Conservation (phyloP, 495 filamentous ascomycete genomes). For the Tuber aestivum region DNA sequence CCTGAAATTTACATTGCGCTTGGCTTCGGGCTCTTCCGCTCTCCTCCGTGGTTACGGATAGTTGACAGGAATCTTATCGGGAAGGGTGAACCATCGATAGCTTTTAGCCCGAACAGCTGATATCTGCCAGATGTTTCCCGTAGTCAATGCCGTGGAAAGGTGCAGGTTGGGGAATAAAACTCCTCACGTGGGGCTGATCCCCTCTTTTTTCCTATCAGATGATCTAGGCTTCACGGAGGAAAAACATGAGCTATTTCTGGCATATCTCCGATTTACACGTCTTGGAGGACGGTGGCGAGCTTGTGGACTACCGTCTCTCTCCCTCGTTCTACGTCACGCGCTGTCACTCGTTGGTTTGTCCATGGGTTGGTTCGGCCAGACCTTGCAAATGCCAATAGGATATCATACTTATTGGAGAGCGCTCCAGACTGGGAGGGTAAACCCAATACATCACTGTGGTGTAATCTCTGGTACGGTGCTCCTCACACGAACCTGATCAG, state of each 20-base stretch:
- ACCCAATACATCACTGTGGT: not conserved
- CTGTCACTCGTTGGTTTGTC: not conserved
- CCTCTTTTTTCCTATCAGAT: not conserved
- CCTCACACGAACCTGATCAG: not conserved
- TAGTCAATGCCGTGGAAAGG: slow-evolving; percentile 3
- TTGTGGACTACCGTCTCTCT: not conserved
- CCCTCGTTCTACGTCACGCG: not conserved
- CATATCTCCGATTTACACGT: not conserved
- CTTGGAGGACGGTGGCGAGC: not conserved
- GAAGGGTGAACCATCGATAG: not conserved
- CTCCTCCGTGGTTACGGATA: not conserved
- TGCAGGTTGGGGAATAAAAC: not conserved
- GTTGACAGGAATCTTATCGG: not conserved
- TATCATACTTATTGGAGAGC: not conserved
- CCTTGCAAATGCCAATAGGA: not conserved
- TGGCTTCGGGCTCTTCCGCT: not conserved
- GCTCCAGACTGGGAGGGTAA: not conserved
- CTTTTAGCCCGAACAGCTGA: not conserved
- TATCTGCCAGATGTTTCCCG: slow-evolving; percentile 1
- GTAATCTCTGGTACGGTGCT: not conserved
- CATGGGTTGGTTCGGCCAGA: not conserved
- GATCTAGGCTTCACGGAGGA: not conserved
- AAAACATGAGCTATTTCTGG: not conserved
- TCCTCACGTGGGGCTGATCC: not conserved
- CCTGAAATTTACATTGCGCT: not conserved